Conservation (phyloP, 805 yeast genomes). For the Candida hispaniensis region DNA sequence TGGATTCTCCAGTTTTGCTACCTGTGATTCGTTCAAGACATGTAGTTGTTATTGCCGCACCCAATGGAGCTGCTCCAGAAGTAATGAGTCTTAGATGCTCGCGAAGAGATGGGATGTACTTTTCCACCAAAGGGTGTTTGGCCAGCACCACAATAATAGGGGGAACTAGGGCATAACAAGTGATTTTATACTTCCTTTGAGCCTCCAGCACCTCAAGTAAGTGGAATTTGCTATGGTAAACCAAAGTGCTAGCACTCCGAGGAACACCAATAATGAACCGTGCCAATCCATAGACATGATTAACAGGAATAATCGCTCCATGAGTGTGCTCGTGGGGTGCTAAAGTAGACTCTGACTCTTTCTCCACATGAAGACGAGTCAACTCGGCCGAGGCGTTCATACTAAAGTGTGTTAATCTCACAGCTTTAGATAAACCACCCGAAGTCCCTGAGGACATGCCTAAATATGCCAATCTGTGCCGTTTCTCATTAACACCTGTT, state of each 20-base stretch:
- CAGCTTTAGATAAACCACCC: conserved; percentile 13
- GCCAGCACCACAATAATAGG: conserved; percentile 39
- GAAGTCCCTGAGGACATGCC: conserved; percentile 16
- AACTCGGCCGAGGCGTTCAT: conserved; percentile 9
- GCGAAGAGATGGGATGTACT: conserved; percentile 34
- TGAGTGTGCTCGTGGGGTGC: conserved; percentile 21
- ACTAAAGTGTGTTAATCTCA: conserved; percentile 12
- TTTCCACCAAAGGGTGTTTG: conserved; percentile 34
- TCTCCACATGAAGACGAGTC: conserved; percentile 2
- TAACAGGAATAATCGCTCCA: conserved; percentile 28
- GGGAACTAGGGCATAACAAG: conserved; percentile 34
- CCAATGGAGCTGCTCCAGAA: conserved; percentile 40
- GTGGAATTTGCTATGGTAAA: conserved; percentile 29
- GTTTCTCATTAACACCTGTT: conserved; percentile 2
- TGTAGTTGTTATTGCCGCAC: conserved; percentile 4
- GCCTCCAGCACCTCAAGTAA: conserved; percentile 25
- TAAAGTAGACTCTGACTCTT: conserved; percentile 1
- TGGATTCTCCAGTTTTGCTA: conserved; percentile 11
- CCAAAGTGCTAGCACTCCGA: conserved; percentile 20
- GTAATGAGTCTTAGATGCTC: conserved; percentile 33
- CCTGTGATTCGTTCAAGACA: conserved; percentile 13
- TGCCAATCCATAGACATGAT: conserved; percentile 27
- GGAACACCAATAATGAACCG: conserved; percentile 24
- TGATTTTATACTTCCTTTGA: conserved; percentile 28
- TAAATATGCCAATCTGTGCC: conserved; percentile 4